Evolutionary conservation across 169 alveolate species (phyloP).

Genomic region (Babesia ovis): DNA sequence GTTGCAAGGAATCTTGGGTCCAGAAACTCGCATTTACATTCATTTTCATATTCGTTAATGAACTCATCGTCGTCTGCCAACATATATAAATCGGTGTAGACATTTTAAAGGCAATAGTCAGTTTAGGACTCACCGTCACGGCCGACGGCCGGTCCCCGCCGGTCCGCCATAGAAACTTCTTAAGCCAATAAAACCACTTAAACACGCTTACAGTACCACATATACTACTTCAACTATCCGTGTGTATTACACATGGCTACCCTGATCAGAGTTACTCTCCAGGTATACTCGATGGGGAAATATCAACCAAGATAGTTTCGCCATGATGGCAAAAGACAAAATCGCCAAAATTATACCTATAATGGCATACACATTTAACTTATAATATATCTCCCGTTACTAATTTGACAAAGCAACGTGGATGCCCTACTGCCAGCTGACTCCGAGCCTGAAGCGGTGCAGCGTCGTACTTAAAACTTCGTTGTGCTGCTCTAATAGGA

Average conservation of each 20-base stretch:
- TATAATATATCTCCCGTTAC: too few species aligned
- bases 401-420: constrained; percentile 1
- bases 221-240: background rate
- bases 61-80: constrained; percentile 44
- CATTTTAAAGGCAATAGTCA: background rate
- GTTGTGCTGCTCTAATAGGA: background rate
- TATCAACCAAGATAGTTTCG: too few species aligned
- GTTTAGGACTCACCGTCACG: constrained; percentile 20
- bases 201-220: background rate
- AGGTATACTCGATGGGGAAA: constrained; percentile 1
- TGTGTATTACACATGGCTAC: background rate
- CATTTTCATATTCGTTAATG: constrained; percentile 45
- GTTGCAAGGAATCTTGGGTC: constrained; percentile 57
- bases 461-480: constrained; percentile 17
- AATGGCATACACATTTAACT: too few species aligned
- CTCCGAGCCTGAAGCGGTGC: constrained; percentile 53
- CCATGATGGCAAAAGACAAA: too few species aligned
- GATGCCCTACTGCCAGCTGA: constrained; percentile 61
- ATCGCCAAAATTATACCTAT: too few species aligned
- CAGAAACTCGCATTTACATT: constrained; percentile 55
- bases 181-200: background rate
- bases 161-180: background rate
- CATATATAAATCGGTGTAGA: background rate
- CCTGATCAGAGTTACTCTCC: too few species aligned
- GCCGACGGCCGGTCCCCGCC: constrained; percentile 20